These are phyloP conservation scores for Fusarium brachygibbosum DNA, from an alignment of 2,329 filamentous ascomycete genomes.

Conservation along the genomic window DNA sequence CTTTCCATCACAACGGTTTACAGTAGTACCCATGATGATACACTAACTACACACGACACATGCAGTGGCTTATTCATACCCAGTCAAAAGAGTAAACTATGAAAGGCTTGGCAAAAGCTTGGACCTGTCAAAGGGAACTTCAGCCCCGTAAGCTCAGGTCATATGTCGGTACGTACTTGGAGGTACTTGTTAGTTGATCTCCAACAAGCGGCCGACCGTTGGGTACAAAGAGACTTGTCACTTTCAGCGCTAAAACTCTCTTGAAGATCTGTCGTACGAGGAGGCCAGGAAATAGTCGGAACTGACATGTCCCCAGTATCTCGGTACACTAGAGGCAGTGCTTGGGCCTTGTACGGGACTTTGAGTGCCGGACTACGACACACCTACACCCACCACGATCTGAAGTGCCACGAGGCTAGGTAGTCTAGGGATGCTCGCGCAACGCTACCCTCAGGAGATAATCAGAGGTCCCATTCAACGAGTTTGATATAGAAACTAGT, in stretches of 20 bases:
- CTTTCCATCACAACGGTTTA: conserved; percentile 4
- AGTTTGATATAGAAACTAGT: background rate
- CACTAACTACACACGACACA: no score
- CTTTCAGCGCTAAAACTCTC: background rate
- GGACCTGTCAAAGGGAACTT: background rate
- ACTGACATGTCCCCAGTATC: conserved; percentile 1
- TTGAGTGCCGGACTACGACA: background rate
- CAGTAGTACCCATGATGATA: background rate
- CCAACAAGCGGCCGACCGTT: conserved; percentile 4
- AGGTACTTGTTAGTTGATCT: background rate
- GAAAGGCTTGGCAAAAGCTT: conserved; percentile 3
- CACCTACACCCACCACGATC: background rate
- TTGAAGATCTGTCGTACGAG: background rate
- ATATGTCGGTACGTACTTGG: background rate
- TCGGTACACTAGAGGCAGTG: conserved; percentile 3
- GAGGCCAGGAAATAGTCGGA: conserved; percentile 2
- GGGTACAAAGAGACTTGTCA: background rate
- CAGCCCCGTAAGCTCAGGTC: background rate
- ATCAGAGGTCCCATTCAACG: background rate
- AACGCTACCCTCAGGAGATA: background rate
- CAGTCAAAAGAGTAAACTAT: background rate
- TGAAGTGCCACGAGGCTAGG: background rate
- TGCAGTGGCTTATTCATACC: background rate
- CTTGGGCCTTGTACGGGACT: background rate
- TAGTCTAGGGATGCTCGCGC: background rate